A percentile compares a stretch with the other conserved stretches of the same genome.
Evolutionary conservation across 768 basidiomycete genomes (phyloP).

Genomic region (Boletus vermiculosoides): DNA sequence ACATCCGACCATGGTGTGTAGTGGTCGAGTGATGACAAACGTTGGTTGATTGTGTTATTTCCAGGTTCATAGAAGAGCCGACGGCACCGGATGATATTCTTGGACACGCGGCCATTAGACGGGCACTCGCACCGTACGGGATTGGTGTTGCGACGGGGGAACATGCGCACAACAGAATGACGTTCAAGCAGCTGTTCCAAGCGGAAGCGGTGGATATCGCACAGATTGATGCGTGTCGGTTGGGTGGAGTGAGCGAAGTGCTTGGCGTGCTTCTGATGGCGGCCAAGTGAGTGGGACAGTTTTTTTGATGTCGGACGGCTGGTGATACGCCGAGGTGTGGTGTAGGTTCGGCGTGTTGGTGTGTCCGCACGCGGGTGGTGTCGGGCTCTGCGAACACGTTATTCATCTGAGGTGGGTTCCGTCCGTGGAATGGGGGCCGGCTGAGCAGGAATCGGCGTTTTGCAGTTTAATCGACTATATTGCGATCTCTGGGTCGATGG

Average conservation of each 20-base stretch:
- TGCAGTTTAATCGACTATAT: slow-evolving; percentile 87
- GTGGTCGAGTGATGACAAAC: background rate
- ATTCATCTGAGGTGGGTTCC: slow-evolving; percentile 67
- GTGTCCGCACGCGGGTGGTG: slow-evolving; percentile 91
- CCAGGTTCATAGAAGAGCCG: slow-evolving; percentile 90
- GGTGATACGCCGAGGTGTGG: background rate
- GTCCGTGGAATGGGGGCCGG: background rate
- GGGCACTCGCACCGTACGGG: slow-evolving; percentile 69
- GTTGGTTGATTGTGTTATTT: background rate
- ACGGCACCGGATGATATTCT: slow-evolving; percentile 91
- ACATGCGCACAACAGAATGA: slow-evolving; percentile 91
- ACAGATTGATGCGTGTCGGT: slow-evolving; percentile 85
- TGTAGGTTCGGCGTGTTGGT: slow-evolving; percentile 79
- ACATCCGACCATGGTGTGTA: slow-evolving; percentile 47
- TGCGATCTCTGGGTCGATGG: slow-evolving; percentile 82
- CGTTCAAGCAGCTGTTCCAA: slow-evolving; percentile 94
- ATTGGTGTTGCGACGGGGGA: slow-evolving; percentile 95
- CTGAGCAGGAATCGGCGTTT: slow-evolving; percentile 13
- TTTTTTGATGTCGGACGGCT: background rate
- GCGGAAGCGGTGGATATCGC: slow-evolving; percentile 86
- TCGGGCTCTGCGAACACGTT: slow-evolving; percentile 90
- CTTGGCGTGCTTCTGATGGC: slow-evolving; percentile 87
- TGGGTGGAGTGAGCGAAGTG: slow-evolving; percentile 90
- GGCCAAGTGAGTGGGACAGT: slow-evolving; percentile 56
- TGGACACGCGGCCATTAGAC: slow-evolving; percentile 78